These are phyloP conservation scores for Anethum foeniculum DNA, from an alignment of 140 eudicot species.

Conservation along the genomic window DNA sequence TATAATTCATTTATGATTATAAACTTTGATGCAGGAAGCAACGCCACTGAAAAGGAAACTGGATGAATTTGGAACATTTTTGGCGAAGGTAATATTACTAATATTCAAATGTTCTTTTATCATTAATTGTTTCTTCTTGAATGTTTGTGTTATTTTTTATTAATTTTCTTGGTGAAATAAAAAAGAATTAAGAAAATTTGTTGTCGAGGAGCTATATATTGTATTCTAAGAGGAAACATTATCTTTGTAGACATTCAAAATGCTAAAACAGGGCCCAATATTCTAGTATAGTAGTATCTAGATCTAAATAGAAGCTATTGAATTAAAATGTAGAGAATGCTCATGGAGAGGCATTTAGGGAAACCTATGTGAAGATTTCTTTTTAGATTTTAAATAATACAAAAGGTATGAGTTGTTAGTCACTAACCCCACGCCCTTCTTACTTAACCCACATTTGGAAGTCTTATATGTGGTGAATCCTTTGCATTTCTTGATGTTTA, in stretches of 20 bases:
- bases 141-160: not conserved
- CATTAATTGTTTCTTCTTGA: not conserved
- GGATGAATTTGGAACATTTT: conserved; percentile 94
- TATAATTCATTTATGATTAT: not conserved
- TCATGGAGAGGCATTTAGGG: not conserved
- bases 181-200: not conserved
- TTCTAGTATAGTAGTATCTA: not conserved
- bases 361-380: not conserved
- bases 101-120: not conserved
- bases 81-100: conserved; percentile 67
- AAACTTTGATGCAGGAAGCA: conserved; percentile 52
- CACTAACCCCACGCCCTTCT: not conserved
- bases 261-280: not conserved
- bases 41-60: conserved; percentile 90
- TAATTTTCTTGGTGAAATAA: not conserved
- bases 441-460: not conserved
- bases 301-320: not conserved
- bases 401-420: not conserved
- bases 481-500: conserved; percentile 1
- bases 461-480: not conserved
- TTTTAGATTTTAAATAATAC: not conserved
- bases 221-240: not conserved
- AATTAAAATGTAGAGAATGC: not conserved
- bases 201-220: not conserved
- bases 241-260: not conserved